These are phyloP conservation scores for Diaporthe citri DNA, from an alignment of 2,329 filamentous ascomycete genomes.

Conservation along the genomic window DNA sequence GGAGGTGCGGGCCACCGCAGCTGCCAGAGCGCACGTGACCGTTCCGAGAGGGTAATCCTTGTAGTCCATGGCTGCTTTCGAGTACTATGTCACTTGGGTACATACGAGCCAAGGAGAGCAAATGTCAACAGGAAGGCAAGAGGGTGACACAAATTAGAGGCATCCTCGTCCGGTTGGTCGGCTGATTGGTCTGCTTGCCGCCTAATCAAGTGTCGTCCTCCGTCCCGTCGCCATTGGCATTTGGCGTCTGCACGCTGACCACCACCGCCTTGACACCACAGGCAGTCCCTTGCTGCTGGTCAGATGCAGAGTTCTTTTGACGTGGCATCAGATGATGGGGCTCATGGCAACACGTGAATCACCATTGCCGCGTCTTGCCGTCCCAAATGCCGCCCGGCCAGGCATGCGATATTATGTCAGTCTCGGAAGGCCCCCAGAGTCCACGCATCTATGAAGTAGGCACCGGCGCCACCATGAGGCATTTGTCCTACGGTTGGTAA, in stretches of 20 bases:
- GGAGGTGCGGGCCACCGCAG: constrained; percentile 37
- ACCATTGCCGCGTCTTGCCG: constrained; percentile 22
- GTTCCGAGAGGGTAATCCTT: constrained; percentile 35
- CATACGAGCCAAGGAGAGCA: not conserved
- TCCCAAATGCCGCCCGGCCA: not conserved
- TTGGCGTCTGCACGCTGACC: constrained; percentile 27
- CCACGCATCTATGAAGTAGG: not conserved
- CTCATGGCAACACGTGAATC: constrained; percentile 23
- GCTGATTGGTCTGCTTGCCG: constrained; percentile 19
- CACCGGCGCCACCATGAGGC: not conserved
- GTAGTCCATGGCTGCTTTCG: constrained; percentile 4
- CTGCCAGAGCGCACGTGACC: constrained; percentile 38
- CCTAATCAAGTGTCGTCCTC: constrained; percentile 16
- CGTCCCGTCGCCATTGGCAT: constrained; percentile 6
- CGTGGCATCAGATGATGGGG: constrained; percentile 26
- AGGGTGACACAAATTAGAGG: constrained; percentile 9
- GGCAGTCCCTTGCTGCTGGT: constrained; percentile 21
- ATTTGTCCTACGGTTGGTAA: not conserved
- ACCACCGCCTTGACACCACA: constrained; percentile 30
- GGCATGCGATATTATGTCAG: not conserved
- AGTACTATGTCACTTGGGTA: constrained; percentile 15
- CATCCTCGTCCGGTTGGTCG: constrained; percentile 22
- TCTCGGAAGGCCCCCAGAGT: not conserved
- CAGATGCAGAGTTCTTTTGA: constrained; percentile 29
- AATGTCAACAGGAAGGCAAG: constrained; percentile 6